Evolutionary conservation across 2,329 filamentous ascomycete species (phyloP).

Genomic region (Aspergillus clavatus): DNA sequence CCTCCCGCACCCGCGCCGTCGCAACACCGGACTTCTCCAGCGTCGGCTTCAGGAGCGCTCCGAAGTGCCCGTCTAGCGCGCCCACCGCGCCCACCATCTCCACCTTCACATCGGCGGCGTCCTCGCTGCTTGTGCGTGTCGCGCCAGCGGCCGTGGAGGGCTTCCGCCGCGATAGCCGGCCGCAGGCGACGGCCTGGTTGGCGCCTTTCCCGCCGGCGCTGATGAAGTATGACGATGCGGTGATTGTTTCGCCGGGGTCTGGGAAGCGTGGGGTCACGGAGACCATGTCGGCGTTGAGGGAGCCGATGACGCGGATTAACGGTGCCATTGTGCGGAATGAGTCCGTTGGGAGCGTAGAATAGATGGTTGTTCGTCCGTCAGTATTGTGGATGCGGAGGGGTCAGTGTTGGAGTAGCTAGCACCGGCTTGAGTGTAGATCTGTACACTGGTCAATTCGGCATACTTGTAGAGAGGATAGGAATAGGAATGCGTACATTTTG

Average conservation of each 20-base stretch:
- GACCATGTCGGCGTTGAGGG: slow-evolving; percentile 90
- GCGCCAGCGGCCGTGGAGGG: slow-evolving; percentile 14
- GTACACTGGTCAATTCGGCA: too few species aligned
- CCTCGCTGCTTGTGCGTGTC: slow-evolving; percentile 13
- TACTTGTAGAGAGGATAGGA: too few species aligned
- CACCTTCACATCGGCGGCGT: slow-evolving; percentile 43
- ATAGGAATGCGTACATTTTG: too few species aligned
- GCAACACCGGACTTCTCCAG: slow-evolving; percentile 61
- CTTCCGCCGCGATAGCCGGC: slow-evolving; percentile 65
- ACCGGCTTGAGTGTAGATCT: too few species aligned
- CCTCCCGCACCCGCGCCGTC: slow-evolving; percentile 48
- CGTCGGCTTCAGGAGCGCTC: slow-evolving; percentile 53
- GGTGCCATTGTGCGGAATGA: slow-evolving; percentile 42
- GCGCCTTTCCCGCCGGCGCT: slow-evolving; percentile 90
- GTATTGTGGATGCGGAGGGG: too few species aligned
- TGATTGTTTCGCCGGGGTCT: slow-evolving; percentile 79
- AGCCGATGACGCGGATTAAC: slow-evolving; percentile 78
- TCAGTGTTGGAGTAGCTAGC: too few species aligned
- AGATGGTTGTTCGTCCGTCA: too few species aligned
- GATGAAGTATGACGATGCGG: slow-evolving; percentile 69
- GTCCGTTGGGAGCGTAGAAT: too few species aligned
- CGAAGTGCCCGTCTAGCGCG: slow-evolving; percentile 56
- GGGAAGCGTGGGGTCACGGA: slow-evolving; percentile 82
- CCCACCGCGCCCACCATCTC: slow-evolving; percentile 73
- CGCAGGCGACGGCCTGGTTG: slow-evolving; percentile 89